Percentiles rank a stretch among this genome's conserved stretches.
Evolutionary conservation across 768 basidiomycete genomes (phyloP).

Genomic region (Rickenella mellea): DNA sequence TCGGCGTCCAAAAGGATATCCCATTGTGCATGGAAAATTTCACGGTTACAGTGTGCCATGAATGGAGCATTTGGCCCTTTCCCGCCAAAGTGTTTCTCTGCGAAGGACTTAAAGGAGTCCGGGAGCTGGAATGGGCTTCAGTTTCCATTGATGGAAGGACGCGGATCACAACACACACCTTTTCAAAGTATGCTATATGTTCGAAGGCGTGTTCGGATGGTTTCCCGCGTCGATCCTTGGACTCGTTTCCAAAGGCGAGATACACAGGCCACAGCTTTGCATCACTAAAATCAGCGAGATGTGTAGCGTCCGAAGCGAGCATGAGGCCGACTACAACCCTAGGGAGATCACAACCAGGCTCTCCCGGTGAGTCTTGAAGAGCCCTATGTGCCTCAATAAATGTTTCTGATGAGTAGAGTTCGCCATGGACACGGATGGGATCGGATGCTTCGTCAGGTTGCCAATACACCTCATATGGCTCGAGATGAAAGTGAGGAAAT

Average conservation of each 20-base stretch:
- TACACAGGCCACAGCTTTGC: constrained; percentile 7
- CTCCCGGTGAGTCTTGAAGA: neutral
- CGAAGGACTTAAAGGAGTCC: neutral
- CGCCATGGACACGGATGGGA: too few relatives aligned
- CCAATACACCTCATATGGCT: constrained; percentile 19
- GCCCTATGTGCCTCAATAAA: constrained; percentile 1
- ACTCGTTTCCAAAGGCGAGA: neutral
- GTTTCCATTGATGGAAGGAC: too few relatives aligned
- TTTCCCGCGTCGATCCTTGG: constrained; percentile 1
- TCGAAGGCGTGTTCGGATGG: neutral
- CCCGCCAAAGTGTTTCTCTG: neutral
- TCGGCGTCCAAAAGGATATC: neutral
- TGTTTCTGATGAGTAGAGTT: constrained; percentile 1
- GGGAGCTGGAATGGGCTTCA: too few relatives aligned
- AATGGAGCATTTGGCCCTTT: neutral
- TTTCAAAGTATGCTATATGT: neutral
- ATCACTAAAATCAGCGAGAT: constrained; percentile 4
- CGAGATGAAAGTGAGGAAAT: constrained; percentile 16
- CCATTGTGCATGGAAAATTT: constrained; percentile 5
- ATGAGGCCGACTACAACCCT: constrained; percentile 3
- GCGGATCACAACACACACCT: neutral
- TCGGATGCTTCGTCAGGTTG: neutral
- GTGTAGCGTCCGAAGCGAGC: constrained; percentile 6
- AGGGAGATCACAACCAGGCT: neutral
- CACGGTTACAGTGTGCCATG: constrained; percentile 3